phyloP scores from a whole-genome alignment of 331 rosid genomes.

The Malus hybrid region DNA sequence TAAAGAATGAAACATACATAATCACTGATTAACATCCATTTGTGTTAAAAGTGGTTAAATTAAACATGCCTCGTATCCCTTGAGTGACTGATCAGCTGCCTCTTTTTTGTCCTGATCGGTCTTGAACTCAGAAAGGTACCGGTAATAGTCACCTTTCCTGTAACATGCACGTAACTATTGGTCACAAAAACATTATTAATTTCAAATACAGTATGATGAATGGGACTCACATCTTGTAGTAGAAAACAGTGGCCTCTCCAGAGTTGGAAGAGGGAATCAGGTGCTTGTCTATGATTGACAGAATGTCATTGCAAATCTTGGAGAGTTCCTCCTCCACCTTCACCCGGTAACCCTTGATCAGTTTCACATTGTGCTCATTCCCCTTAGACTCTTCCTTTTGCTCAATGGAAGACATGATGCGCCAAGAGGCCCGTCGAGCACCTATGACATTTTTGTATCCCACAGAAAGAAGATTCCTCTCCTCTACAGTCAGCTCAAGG shows the following conservation, averaged over 20 bases:
- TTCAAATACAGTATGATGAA: background rate
- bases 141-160: slow-evolving; percentile 98
- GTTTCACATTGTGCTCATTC: slow-evolving; percentile 79
- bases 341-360: slow-evolving; percentile 80
- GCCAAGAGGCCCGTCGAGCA: slow-evolving; percentile 97
- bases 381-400: slow-evolving; percentile 97
- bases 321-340: slow-evolving; percentile 95
- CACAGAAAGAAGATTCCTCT: slow-evolving; percentile 97
- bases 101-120: slow-evolving; percentile 91
- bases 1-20: slow-evolving; percentile 1
- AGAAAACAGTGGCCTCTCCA: slow-evolving; percentile 93
- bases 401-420: slow-evolving; percentile 97
- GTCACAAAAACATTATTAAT: background rate
- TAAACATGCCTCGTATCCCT: slow-evolving; percentile 81
- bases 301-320: slow-evolving; percentile 85
- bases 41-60: slow-evolving; percentile 13
- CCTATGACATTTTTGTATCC: slow-evolving; percentile 98
- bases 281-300: slow-evolving; percentile 72
- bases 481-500: slow-evolving; percentile 90
- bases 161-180: slow-evolving; percentile 4
- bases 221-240: slow-evolving; percentile 84
- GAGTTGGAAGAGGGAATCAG: slow-evolving; percentile 75
- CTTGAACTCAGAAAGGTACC: slow-evolving; percentile 99
- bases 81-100: slow-evolving; percentile 87
- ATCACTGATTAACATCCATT: slow-evolving; percentile 7